Conservation (phyloP, 768 basidiomycete genomes). For the Serendipita sp. region DNA sequence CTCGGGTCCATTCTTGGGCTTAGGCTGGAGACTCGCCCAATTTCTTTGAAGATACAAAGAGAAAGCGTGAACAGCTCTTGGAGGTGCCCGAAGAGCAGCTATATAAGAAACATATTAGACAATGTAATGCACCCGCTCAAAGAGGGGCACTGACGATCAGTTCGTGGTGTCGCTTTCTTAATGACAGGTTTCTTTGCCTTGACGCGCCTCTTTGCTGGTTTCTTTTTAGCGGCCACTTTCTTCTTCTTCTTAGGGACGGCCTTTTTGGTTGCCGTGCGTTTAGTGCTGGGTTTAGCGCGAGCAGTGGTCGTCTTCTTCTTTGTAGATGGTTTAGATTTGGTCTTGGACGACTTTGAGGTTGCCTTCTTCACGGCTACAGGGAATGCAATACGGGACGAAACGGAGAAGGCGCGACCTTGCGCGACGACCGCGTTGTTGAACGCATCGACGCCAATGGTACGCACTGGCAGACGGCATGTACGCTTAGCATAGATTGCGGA, state of each 20-base stretch:
- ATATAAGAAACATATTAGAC: background rate
- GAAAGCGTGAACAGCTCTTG: background rate
- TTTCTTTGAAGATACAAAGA: background rate
- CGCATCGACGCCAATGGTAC: background rate
- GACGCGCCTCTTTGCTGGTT: background rate
- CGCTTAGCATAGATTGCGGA: background rate
- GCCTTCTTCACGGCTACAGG: background rate
- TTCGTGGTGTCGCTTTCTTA: background rate
- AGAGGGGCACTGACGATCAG: background rate
- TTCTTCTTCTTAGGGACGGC: background rate
- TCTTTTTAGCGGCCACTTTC: background rate
- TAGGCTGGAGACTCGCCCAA: background rate
- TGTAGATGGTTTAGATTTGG: background rate
- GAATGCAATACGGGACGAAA: background rate
- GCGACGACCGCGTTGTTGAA: background rate
- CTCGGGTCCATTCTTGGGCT: background rate
- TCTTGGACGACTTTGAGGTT: background rate
- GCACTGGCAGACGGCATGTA: background rate
- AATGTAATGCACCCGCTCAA: background rate
- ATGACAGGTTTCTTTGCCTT: background rate
- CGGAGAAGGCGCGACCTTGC: background rate
- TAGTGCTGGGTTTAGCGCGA: background rate
- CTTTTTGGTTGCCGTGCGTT: background rate
- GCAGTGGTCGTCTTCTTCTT: background rate
- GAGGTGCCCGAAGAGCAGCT: conserved; percentile 1